These are phyloP conservation scores for Helminthosporium solani DNA, from an alignment of 2,329 filamentous ascomycete genomes.

Conservation along the genomic window DNA sequence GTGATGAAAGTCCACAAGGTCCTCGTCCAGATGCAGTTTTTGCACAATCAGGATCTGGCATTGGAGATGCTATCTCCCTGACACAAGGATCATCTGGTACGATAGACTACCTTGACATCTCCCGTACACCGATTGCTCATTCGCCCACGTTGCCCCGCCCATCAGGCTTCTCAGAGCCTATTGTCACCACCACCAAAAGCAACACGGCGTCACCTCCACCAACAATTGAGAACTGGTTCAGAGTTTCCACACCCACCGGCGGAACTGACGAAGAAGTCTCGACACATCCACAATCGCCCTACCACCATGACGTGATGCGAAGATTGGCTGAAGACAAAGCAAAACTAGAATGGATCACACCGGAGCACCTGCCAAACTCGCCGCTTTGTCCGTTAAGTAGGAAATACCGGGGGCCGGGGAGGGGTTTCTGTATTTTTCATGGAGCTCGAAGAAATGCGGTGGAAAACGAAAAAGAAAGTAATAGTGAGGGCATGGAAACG, in stretches of 20 bases:
- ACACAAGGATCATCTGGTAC: neutral
- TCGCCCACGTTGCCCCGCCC: no score
- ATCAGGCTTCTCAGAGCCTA: no score
- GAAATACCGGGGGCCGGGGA: constrained; percentile 42
- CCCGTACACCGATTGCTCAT: neutral
- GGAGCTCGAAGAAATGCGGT: constrained; percentile 12
- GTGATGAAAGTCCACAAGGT: constrained; percentile 29
- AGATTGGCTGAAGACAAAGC: constrained; percentile 25
- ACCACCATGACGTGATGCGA: constrained; percentile 8
- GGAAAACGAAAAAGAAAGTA: neutral
- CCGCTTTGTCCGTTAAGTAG: constrained; percentile 47
- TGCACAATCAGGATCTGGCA: no score
- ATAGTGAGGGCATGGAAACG: neutral
- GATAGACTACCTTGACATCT: neutral
- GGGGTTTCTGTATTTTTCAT: constrained; percentile 47
- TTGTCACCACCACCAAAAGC: neutral
- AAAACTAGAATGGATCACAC: constrained; percentile 44
- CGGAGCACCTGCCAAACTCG: constrained; percentile 48
- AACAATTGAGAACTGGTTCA: constrained; percentile 2
- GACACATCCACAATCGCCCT: constrained; percentile 5
- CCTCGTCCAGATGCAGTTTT: neutral
- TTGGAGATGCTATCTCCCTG: no score
- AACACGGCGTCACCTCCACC: neutral
- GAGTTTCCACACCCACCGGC: neutral
- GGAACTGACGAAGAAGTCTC: constrained; percentile 11